Conservation (phyloP, 2,329 filamentous ascomycete genomes). For the Cryphonectria parasitica region DNA sequence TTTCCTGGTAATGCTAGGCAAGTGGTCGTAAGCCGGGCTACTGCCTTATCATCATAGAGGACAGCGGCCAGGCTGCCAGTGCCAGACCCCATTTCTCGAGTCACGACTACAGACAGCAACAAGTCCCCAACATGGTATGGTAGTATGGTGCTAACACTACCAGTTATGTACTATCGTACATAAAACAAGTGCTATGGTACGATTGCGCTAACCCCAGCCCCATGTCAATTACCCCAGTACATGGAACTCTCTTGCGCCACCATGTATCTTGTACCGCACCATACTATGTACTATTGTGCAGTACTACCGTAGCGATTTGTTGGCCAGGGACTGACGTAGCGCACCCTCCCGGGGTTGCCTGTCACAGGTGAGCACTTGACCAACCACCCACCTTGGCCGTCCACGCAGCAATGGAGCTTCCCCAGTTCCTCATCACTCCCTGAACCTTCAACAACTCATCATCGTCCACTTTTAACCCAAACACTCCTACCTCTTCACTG, state of each 20-base stretch:
- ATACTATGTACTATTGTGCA: too few relatives aligned
- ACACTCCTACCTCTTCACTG: slow-evolving; percentile 4
- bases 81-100: too few relatives aligned
- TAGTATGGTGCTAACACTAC: background rate
- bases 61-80: too few relatives aligned
- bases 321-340: slow-evolving; percentile 20
- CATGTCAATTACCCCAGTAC: slow-evolving; percentile 16
- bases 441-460: slow-evolving; percentile 11
- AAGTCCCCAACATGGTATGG: too few relatives aligned
- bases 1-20: too few relatives aligned
- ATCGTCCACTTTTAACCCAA: slow-evolving; percentile 4
- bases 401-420: slow-evolving; percentile 19
- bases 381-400: slow-evolving; percentile 5
- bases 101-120: too few relatives aligned
- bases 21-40: slow-evolving; percentile 5
- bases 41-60: slow-evolving; percentile 9
- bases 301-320: background rate
- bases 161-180: background rate
- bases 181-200: background rate
- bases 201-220: background rate
- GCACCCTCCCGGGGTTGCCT: slow-evolving; percentile 10
- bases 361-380: slow-evolving; percentile 21
- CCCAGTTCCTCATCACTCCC: slow-evolving; percentile 15
- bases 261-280: background rate
- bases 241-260: background rate